A percentile compares a stretch with the other conserved stretches of the same genome.
Conservation (phyloP, 371 early-diverging fungal species). For the Syncephalastrum monosporum region DNA sequence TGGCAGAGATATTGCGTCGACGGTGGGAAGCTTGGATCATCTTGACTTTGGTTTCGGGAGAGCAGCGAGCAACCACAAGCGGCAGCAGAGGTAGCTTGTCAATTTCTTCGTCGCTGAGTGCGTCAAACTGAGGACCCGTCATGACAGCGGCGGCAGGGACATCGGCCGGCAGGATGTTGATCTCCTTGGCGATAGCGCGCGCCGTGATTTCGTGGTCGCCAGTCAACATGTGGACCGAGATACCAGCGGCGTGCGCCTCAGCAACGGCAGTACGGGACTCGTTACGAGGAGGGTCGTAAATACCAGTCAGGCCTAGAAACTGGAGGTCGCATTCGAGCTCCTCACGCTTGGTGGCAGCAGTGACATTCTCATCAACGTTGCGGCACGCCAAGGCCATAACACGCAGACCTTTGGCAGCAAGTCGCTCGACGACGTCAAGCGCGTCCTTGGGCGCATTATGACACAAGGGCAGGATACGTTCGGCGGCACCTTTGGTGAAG, state of each 20-base stretch:
- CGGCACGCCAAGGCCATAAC: slow-evolving; percentile 65
- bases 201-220: slow-evolving; percentile 92
- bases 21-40: slow-evolving; percentile 88
- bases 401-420: slow-evolving; percentile 40
- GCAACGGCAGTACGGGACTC: slow-evolving; percentile 72
- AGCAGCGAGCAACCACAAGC: slow-evolving; percentile 86
- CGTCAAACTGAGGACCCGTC: slow-evolving; percentile 81
- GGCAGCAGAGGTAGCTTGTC: slow-evolving; percentile 76
- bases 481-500: slow-evolving; percentile 71
- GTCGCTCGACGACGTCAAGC: slow-evolving; percentile 17
- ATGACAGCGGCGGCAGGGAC: slow-evolving; percentile 52
- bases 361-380: slow-evolving; percentile 21
- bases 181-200: slow-evolving; percentile 83
- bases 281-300: slow-evolving; percentile 87
- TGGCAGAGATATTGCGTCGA: slow-evolving; percentile 59
- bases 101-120: slow-evolving; percentile 75
- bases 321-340: slow-evolving; percentile 63
- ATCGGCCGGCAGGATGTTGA: slow-evolving; percentile 72
- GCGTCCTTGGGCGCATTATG: slow-evolving; percentile 17
- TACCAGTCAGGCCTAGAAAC: slow-evolving; percentile 86
- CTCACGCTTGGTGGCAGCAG: slow-evolving; percentile 42
- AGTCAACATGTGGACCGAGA: slow-evolving; percentile 92
- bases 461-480: slow-evolving; percentile 33
- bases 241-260: slow-evolving; percentile 86
- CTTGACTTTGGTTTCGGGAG: slow-evolving; percentile 93